phyloP scores from a whole-genome alignment of 106 monocot genomes.

The Dendrobium huoshanense region DNA sequence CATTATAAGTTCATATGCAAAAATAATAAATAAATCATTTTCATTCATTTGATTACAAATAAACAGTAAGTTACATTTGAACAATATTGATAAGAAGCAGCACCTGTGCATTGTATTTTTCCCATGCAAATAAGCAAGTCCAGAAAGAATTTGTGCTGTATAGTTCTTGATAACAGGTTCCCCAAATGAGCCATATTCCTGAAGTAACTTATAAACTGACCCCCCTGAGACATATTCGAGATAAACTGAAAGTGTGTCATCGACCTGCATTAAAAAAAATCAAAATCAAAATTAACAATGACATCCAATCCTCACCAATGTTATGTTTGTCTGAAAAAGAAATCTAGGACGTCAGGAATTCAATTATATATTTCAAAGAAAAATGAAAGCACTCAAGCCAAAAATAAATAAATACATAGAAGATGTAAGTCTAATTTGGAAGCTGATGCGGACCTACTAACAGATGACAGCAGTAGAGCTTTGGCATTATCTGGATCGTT shows the following conservation, averaged over 20 bases:
- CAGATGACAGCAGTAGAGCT: too few relatives aligned
- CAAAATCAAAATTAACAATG: neutral
- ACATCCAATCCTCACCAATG: neutral
- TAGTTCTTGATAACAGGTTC: constrained; percentile 86
- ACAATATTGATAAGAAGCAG: neutral
- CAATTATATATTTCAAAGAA: neutral
- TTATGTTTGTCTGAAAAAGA: neutral
- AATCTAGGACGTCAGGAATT: neutral
- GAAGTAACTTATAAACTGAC: constrained; percentile 87
- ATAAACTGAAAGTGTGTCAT: constrained; percentile 75
- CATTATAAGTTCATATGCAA: constrained; percentile 6
- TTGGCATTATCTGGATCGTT: too few relatives aligned
- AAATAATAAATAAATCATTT: neutral
- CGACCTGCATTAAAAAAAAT: constrained; percentile 33
- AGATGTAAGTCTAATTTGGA: too few relatives aligned
- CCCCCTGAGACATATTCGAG: constrained; percentile 97
- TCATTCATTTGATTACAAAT: too few relatives aligned
- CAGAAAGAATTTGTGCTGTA: constrained; percentile 79
- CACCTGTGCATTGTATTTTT: constrained; percentile 88
- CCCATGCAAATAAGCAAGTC: constrained; percentile 89
- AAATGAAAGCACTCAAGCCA: too few relatives aligned
- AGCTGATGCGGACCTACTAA: too few relatives aligned
- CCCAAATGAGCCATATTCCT: constrained; percentile 85
- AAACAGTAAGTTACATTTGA: neutral
- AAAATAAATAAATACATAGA: too few relatives aligned